Conservation (phyloP, 1,139 yeast species). For the Magnusiomyces ingens region DNA sequence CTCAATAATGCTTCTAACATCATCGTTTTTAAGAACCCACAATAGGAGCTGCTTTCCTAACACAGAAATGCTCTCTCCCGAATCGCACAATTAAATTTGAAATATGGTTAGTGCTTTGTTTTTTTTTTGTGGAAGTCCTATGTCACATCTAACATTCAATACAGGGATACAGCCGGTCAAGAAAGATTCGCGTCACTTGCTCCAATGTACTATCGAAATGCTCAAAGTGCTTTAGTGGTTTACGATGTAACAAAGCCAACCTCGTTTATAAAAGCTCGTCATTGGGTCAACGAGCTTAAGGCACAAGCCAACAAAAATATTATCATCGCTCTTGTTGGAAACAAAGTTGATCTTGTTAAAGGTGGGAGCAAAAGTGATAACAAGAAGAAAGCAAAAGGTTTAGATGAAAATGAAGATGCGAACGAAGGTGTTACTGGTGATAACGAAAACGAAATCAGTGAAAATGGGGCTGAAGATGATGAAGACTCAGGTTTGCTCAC, state of each 20-base stretch:
- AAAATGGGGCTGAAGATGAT: constrained; percentile 27
- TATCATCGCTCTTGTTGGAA: constrained; percentile 89
- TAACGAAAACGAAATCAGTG: constrained; percentile 32
- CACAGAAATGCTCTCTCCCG: constrained; percentile 90
- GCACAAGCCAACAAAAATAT: constrained; percentile 92
- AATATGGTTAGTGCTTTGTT: constrained; percentile 51
- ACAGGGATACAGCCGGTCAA: constrained; percentile 89
- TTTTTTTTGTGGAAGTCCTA: background rate
- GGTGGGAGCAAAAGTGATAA: background rate
- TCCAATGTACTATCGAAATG: constrained; percentile 96
- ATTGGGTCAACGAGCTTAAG: constrained; percentile 95
- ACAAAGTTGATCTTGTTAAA: constrained; percentile 66
- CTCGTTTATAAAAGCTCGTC: constrained; percentile 96
- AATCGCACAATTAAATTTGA: constrained; percentile 90
- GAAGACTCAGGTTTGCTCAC: constrained; percentile 32
- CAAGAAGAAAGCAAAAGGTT: background rate
- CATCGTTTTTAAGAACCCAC: constrained; percentile 57
- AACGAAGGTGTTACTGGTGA: constrained; percentile 4
- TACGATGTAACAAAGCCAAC: constrained; percentile 96
- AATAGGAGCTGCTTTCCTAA: constrained; percentile 94
- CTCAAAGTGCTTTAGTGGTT: constrained; percentile 96
- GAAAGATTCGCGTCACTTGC: constrained; percentile 95
- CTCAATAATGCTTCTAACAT: background rate
- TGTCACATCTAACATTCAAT: background rate
- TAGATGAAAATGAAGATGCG: background rate